Evolutionary conservation across 169 alveolate species (phyloP).

Genomic region (Neospora caninum): DNA sequence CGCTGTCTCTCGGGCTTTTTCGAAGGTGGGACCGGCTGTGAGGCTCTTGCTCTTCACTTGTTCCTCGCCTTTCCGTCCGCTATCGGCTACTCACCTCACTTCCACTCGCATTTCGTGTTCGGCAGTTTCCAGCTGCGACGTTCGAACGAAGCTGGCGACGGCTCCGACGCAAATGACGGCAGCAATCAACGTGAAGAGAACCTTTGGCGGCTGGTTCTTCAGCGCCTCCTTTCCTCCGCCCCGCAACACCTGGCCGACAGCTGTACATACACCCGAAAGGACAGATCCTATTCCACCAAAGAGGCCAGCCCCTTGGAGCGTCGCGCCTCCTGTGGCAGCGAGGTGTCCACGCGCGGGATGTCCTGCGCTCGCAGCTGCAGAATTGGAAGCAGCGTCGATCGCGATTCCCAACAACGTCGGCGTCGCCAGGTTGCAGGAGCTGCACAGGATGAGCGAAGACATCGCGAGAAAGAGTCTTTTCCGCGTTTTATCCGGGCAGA

Average conservation of each 20-base stretch:
- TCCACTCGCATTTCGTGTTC: constrained; percentile 42
- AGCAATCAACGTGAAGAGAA: neutral
- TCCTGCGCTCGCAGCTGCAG: neutral
- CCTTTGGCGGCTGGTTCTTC: neutral
- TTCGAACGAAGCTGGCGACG: constrained; percentile 31
- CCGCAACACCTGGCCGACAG: neutral
- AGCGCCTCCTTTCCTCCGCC: constrained; percentile 26
- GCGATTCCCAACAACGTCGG: constrained; percentile 40
- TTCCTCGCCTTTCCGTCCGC: too few species aligned
- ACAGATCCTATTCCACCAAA: neutral
- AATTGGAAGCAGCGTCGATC: constrained; percentile 27
- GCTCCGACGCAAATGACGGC: constrained; percentile 38
- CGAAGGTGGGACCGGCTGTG: too few species aligned
- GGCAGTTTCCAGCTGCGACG: constrained; percentile 45
- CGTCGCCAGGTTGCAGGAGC: constrained; percentile 51
- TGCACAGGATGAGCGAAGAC: constrained; percentile 30
- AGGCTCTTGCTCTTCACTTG: too few species aligned
- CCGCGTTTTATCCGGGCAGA: constrained; percentile 11
- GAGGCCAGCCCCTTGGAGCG: neutral
- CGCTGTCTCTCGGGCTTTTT: too few species aligned
- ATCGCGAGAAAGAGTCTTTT: constrained; percentile 5
- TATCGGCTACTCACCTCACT: constrained; percentile 9
- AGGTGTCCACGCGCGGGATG: neutral
- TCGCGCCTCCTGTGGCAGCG: neutral
- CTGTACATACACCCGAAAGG: neutral